These are phyloP conservation scores for Leishmania tropica DNA, from an alignment of 208 protist species.

Conservation along the genomic window DNA sequence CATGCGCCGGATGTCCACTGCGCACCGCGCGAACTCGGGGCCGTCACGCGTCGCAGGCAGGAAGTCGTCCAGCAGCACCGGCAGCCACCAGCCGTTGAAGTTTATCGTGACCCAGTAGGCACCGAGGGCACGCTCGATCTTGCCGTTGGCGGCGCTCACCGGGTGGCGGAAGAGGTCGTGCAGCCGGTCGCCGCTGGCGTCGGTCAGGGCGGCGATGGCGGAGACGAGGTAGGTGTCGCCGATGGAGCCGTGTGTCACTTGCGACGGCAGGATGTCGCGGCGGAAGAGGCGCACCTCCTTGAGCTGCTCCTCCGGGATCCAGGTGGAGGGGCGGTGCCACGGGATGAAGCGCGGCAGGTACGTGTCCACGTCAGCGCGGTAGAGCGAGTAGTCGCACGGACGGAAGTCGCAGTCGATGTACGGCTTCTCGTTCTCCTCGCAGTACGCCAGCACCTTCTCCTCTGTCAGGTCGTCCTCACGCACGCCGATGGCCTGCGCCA, in stretches of 20 bases:
- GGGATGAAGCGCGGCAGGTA: slow-evolving; percentile 59
- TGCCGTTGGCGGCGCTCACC: slow-evolving; percentile 47
- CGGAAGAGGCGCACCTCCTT: slow-evolving; percentile 76
- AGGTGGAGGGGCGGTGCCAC: slow-evolving; percentile 64
- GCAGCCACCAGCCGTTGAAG: slow-evolving; percentile 87
- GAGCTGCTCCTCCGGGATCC: slow-evolving; percentile 57
- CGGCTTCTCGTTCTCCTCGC: slow-evolving; percentile 46
- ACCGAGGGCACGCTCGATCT: slow-evolving; percentile 60
- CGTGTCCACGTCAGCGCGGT: slow-evolving; percentile 61
- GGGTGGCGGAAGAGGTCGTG: slow-evolving; percentile 77
- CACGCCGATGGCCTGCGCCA: slow-evolving; percentile 47
- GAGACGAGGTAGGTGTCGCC: slow-evolving; percentile 85
- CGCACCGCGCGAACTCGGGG: slow-evolving; percentile 65
- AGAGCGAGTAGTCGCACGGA: slow-evolving; percentile 70
- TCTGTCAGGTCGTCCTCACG: slow-evolving; percentile 48
- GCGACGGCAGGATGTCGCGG: slow-evolving; percentile 54
- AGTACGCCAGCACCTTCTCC: slow-evolving; percentile 61
- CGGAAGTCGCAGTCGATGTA: slow-evolving; percentile 76
- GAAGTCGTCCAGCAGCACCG: slow-evolving; percentile 81
- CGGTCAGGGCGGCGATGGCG: slow-evolving; percentile 61
- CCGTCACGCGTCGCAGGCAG: slow-evolving; percentile 62
- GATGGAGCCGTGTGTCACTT: slow-evolving; percentile 76
- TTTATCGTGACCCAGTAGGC: slow-evolving; percentile 82
- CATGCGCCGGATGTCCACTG: slow-evolving; percentile 69
- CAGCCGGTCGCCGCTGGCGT: slow-evolving; percentile 34